phyloP scores from a whole-genome alignment of 2,329 filamentous ascomycete species.

The Cercospora beticola region DNA sequence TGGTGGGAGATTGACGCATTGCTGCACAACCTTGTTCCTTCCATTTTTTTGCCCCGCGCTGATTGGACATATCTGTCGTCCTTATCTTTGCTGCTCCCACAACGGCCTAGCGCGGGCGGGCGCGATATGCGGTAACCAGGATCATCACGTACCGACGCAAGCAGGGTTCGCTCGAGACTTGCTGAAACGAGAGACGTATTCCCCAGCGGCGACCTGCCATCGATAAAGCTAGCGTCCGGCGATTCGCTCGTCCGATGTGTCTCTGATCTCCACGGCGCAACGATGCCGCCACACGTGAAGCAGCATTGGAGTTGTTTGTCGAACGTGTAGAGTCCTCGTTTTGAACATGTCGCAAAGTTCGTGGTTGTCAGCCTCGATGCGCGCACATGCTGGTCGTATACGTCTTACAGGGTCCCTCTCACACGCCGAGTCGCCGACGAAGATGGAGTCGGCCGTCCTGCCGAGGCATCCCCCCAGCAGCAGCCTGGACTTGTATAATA shows the following conservation, averaged over 20 bases:
- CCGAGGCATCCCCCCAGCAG: not conserved
- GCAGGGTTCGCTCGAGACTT: not conserved
- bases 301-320: not conserved
- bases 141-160: not conserved
- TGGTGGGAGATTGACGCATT: not conserved
- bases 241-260: not conserved
- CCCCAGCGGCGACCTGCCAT: not conserved
- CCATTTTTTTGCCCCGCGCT: not conserved
- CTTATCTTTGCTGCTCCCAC: not conserved
- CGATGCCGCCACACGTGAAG: not conserved
- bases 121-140: not conserved
- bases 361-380: not conserved
- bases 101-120: not conserved
- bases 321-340: not conserved
- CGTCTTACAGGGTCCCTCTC: not conserved
- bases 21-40: not conserved
- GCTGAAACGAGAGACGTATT: constrained; percentile 1
- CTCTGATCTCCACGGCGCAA: not conserved
- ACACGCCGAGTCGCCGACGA: not conserved
- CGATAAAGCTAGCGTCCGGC: not conserved
- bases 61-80: not conserved
- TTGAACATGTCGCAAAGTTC: not conserved
- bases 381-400: not conserved
- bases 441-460: not conserved
- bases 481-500: not conserved